Evolutionary conservation across 2,329 filamentous ascomycete genomes (phyloP), one percentile per base, ranked within the genome.

Genomic region (Kalmusia sp.): DNA sequence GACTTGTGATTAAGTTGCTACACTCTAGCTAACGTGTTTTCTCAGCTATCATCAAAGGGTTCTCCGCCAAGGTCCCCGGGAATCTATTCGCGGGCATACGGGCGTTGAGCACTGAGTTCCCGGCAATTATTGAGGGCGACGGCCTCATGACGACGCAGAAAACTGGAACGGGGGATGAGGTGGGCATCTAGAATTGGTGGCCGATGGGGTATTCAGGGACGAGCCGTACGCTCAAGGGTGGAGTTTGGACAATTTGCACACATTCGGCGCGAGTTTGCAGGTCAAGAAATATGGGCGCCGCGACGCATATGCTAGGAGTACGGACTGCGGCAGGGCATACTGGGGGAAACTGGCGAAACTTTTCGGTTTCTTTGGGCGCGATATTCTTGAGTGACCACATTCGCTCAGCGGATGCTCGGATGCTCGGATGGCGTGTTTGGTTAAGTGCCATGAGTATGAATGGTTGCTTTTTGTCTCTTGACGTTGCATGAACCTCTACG

Each of bases 81-180:
- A 85, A 86, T 64, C 83, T 87, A 17, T 80, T 96, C 51, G 82
- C 91, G 54, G 81, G 81, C 4, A 83, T 96, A 25, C 83, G 87
- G 62, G 78, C 84, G 1, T 80, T 84, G 76, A 86, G 86, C 54
- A 78, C 79, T 49, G 72, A 83, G 54, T 87, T 87, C 74, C 78
- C 84, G 46, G 85, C 87, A 1, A 72, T 81, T 25, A 85, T 97
- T 58, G 92, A 96, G 75, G 87, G 93, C 66, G 92, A 96, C 68
- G 79, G 89, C 68, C 76, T 87, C 22, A 83, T 95, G 44, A 80
- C 58, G 7, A 84, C 68, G 8, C 63, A 69, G 51, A 54, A 61
- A 1, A 48, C 64, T 12, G 53, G 59, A 41, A 52, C 46, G 45
- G 57, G 30, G 6, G 35, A 31, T 12, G 24, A 49, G 12, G 49